These are phyloP conservation scores for Populus euphratica DNA, from an alignment of 345 rosid species.

Conservation along the genomic window DNA sequence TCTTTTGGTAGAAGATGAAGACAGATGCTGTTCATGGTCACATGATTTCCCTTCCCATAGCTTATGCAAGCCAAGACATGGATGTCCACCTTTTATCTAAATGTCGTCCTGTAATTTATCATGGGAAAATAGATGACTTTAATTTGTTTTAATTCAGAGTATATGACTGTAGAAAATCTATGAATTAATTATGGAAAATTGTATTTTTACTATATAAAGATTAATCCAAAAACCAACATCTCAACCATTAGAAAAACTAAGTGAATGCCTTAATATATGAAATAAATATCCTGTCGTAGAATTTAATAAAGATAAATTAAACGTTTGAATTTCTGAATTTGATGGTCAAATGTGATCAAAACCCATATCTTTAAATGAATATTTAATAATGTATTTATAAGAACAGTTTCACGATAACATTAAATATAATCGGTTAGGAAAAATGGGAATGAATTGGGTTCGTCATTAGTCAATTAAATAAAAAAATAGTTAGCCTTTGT, in stretches of 20 bases:
- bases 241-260: too few species aligned
- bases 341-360: not conserved
- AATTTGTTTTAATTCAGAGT: not conserved
- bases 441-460: too few species aligned
- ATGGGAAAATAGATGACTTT: not conserved
- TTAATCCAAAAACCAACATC: too few species aligned
- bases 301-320: too few species aligned
- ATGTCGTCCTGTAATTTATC: too few species aligned
- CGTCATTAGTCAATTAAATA: not conserved
- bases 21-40: slow-evolving; percentile 9
- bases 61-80: not conserved
- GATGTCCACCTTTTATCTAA: not conserved
- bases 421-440: not conserved
- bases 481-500: not conserved
- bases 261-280: too few species aligned
- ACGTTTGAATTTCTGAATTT: not conserved
- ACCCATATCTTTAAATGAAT: too few species aligned
- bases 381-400: too few species aligned
- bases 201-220: too few species aligned
- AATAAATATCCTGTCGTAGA: too few species aligned
- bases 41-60: slow-evolving; percentile 7
- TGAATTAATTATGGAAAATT: too few species aligned
- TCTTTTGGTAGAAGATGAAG: not conserved
- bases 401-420: not conserved
- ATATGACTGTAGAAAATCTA: too few species aligned